Evolutionary conservation across 352 stramenopile genomes (phyloP).

Genomic region (Globisporangium abappressorium): DNA sequence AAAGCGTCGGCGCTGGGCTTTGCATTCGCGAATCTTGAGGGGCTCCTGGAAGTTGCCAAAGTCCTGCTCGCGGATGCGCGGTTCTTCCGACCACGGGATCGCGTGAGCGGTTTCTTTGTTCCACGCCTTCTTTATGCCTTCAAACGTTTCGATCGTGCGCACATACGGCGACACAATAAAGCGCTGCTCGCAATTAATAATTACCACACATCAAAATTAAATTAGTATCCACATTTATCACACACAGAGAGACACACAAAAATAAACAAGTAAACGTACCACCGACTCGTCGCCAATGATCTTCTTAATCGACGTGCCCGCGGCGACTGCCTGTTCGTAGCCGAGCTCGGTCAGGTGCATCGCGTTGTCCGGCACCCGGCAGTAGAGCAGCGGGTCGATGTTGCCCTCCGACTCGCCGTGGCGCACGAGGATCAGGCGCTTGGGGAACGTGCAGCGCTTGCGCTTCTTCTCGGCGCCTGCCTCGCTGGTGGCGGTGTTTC

Average conservation of each 20-base stretch:
- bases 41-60: constrained; percentile 90
- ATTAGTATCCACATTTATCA: background rate
- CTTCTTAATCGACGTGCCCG: constrained; percentile 66
- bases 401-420: constrained; percentile 86
- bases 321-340: constrained; percentile 69
- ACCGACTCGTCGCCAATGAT: constrained; percentile 76
- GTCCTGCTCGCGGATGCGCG: constrained; percentile 86
- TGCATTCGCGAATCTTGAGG: constrained; percentile 78
- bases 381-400: constrained; percentile 77
- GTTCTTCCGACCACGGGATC: constrained; percentile 80
- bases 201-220: background rate
- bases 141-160: constrained; percentile 87
- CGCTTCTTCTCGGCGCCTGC: constrained; percentile 4
- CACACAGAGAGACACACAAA: background rate
- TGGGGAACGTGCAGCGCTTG: constrained; percentile 44
- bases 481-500: background rate
- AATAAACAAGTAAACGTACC: constrained; percentile 28
- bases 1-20: constrained; percentile 70
- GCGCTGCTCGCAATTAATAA: constrained; percentile 32
- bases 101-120: constrained; percentile 37
- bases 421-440: constrained; percentile 81
- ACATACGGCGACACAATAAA: constrained; percentile 86
- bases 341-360: constrained; percentile 83
- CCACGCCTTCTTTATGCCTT: constrained; percentile 73
- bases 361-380: constrained; percentile 71